Conservation (phyloP, 192 early-diverging fungal species). For the Pilobolus umbonatus region DNA sequence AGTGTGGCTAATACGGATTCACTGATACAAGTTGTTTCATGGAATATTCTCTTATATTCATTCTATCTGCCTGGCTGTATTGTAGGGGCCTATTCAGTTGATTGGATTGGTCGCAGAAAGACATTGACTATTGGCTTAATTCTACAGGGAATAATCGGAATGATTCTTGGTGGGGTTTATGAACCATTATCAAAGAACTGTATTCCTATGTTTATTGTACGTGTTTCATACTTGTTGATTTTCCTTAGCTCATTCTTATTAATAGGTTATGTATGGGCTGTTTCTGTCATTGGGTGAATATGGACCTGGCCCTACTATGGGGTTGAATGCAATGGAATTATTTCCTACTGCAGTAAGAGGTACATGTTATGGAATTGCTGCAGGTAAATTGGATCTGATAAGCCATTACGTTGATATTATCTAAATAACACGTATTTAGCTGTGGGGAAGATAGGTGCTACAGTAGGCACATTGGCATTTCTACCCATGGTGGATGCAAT, state of each 20-base stretch:
- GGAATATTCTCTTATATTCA: slow-evolving; percentile 46
- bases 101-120: slow-evolving; percentile 49
- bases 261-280: slow-evolving; percentile 43
- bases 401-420: not conserved
- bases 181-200: slow-evolving; percentile 35
- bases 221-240: not conserved
- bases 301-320: slow-evolving; percentile 38
- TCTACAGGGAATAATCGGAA: slow-evolving; percentile 40
- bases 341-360: slow-evolving; percentile 44
- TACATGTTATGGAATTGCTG: slow-evolving; percentile 42
- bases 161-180: slow-evolving; percentile 46
- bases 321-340: slow-evolving; percentile 33
- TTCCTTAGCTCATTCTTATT: not conserved
- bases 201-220: slow-evolving; percentile 43
- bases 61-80: slow-evolving; percentile 56
- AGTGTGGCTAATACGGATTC: slow-evolving; percentile 20
- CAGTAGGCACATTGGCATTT: slow-evolving; percentile 29
- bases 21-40: slow-evolving; percentile 40
- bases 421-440: no score
- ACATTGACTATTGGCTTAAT: slow-evolving; percentile 55
- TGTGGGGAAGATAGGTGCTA: slow-evolving; percentile 33
- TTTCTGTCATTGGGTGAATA: slow-evolving; percentile 40
- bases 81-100: slow-evolving; percentile 42
- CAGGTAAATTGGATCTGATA: no score
- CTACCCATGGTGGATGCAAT: slow-evolving; percentile 22